phyloP scores from a whole-genome alignment of 208 protist species.

The Trypanosoma scelopori region DNA sequence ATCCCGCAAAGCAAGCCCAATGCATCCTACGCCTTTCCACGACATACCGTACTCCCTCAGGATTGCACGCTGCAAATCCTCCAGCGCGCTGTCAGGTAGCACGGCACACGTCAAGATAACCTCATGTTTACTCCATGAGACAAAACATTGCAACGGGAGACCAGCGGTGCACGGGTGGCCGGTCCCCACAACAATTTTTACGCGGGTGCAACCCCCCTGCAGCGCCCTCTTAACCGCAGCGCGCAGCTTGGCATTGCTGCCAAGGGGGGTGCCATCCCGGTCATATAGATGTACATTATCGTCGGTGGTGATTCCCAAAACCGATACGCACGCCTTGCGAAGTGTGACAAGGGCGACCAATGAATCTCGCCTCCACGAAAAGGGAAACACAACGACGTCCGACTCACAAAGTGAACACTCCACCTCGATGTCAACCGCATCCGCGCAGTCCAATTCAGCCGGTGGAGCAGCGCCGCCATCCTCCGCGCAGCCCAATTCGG shows the following conservation, averaged over 20 bases:
- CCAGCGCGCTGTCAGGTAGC: slow-evolving; percentile 26
- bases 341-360: slow-evolving; percentile 4
- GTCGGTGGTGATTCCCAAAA: slow-evolving; percentile 1
- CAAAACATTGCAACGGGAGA: slow-evolving; percentile 33
- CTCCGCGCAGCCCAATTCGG: no score
- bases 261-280: slow-evolving; percentile 11
- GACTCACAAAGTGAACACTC: slow-evolving; percentile 10
- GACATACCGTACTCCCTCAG: slow-evolving; percentile 28
- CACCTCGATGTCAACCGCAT: slow-evolving; percentile 13
- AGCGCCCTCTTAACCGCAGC: slow-evolving; percentile 12
- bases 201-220: neutral
- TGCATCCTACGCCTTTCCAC: neutral
- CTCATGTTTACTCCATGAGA: slow-evolving; percentile 39
- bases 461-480: no score
- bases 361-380: slow-evolving; percentile 12
- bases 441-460: no score
- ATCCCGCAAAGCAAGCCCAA: slow-evolving; percentile 27
- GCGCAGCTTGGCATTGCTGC: slow-evolving; percentile 3
- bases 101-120: slow-evolving; percentile 36
- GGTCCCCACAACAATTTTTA: slow-evolving; percentile 10
- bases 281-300: slow-evolving; percentile 23
- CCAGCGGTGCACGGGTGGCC: slow-evolving; percentile 18
- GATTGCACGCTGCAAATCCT: slow-evolving; percentile 41
- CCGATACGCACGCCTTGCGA: slow-evolving; percentile 5
- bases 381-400: slow-evolving; percentile 13